phyloP scores from a whole-genome alignment of 1,139 yeast genomes.

The Yamadazyma atlantica region DNA sequence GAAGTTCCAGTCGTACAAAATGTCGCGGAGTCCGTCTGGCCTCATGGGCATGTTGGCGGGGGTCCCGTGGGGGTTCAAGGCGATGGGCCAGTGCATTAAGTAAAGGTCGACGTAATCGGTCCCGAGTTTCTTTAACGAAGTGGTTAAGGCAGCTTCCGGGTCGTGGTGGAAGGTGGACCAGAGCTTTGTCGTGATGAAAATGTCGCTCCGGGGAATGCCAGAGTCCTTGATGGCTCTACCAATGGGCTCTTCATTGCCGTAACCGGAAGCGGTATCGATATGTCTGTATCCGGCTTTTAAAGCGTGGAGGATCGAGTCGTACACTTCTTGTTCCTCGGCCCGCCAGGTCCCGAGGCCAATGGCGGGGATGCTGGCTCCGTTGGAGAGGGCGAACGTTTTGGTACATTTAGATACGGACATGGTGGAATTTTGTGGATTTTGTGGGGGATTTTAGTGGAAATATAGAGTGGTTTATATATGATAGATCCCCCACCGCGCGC shows the following conservation, averaged over 20 bases:
- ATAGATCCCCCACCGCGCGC: background rate
- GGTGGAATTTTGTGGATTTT: slow-evolving; percentile 6
- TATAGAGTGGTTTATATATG: background rate
- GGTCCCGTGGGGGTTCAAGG: slow-evolving; percentile 40
- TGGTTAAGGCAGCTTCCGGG: slow-evolving; percentile 58
- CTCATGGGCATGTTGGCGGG: slow-evolving; percentile 32
- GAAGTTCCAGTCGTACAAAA: slow-evolving; percentile 48
- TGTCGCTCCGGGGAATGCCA: slow-evolving; percentile 65
- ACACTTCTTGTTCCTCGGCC: slow-evolving; percentile 58
- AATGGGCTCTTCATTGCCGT: slow-evolving; percentile 65
- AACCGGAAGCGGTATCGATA: slow-evolving; percentile 76
- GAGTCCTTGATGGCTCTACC: slow-evolving; percentile 67
- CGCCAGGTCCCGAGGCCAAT: slow-evolving; percentile 84
- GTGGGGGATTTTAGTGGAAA: background rate
- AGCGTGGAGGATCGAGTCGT: slow-evolving; percentile 52
- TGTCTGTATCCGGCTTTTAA: slow-evolving; percentile 72
- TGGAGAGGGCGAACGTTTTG: slow-evolving; percentile 42
- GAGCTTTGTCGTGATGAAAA: slow-evolving; percentile 79
- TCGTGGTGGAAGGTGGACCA: slow-evolving; percentile 68
- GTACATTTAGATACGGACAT: slow-evolving; percentile 14
- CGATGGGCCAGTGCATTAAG: slow-evolving; percentile 86
- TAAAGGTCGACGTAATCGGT: slow-evolving; percentile 82
- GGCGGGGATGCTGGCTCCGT: slow-evolving; percentile 65
- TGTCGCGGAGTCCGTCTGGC: slow-evolving; percentile 25
- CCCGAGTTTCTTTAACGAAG: slow-evolving; percentile 64